These are phyloP conservation scores for Exserohilum rostratum DNA, from an alignment of 2,329 filamentous ascomycete genomes.

Conservation along the genomic window DNA sequence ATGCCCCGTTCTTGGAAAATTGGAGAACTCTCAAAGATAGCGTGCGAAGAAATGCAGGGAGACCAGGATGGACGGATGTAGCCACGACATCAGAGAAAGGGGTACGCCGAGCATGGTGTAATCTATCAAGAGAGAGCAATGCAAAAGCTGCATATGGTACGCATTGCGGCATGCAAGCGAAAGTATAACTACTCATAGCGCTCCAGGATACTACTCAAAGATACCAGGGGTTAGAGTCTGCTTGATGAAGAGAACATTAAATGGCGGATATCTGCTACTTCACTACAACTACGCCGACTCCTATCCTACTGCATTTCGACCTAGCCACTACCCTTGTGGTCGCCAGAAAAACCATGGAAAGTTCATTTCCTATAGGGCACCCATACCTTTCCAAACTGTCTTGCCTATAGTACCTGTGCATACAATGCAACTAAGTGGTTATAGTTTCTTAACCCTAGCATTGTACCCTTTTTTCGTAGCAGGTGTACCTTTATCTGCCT, in stretches of 20 bases:
- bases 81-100: neutral
- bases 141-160: constrained; percentile 1
- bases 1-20: neutral
- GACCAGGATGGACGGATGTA: constrained; percentile 2
- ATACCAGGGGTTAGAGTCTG: neutral
- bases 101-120: constrained; percentile 2
- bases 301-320: neutral
- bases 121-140: neutral
- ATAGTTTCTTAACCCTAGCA: neutral
- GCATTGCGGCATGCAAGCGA: neutral
- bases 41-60: neutral
- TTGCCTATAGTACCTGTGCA: neutral
- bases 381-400: neutral
- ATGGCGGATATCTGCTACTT: neutral
- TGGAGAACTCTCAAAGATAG: constrained; percentile 3
- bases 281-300: neutral
- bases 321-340: constrained; percentile 1
- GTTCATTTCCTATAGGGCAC: neutral
- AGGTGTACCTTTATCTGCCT: neutral
- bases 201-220: neutral
- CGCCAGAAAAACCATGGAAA: neutral
- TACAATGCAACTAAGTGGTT: neutral
- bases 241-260: constrained; percentile 1
- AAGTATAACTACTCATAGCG: neutral
- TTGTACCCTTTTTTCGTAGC: neutral